These are phyloP conservation scores for Hypoxylon crocopeplum DNA, from an alignment of 495 filamentous ascomycete species.

Conservation along the genomic window DNA sequence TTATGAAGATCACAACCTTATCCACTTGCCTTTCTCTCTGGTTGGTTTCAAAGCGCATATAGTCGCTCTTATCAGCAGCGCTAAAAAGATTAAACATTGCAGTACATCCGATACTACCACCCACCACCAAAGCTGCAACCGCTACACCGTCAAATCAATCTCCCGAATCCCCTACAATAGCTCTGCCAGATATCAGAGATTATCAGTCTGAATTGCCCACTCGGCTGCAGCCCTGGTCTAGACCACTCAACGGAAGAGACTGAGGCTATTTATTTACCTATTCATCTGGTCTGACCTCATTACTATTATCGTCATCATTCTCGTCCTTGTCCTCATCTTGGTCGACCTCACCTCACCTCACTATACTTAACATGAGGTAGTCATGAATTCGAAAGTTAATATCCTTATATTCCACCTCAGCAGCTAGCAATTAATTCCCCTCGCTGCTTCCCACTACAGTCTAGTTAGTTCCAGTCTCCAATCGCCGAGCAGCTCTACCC, in stretches of 20 bases:
- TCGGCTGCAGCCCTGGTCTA: constrained; percentile 17
- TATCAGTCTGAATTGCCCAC: constrained; percentile 15
- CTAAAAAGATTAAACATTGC: no score
- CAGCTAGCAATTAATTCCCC: constrained; percentile 13
- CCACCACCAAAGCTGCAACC: constrained; percentile 7
- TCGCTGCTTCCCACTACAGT: constrained; percentile 7
- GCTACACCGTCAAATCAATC: constrained; percentile 15
- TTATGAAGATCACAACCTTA: no score
- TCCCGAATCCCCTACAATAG: constrained; percentile 3
- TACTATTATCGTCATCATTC: constrained; percentile 9
- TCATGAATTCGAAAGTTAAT: constrained; percentile 18
- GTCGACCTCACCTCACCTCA: background rate
- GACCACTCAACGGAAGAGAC: constrained; percentile 7
- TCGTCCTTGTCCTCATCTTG: constrained; percentile 10
- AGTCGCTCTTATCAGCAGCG: no score
- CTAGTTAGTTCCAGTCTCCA: constrained; percentile 16
- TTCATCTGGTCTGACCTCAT: constrained; percentile 18
- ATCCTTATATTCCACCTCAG: constrained; percentile 14
- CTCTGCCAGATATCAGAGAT: background rate
- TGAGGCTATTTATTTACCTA: constrained; percentile 28
- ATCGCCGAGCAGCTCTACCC: constrained; percentile 23
- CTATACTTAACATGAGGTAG: background rate
- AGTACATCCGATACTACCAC: constrained; percentile 1
- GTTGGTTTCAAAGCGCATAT: no score
- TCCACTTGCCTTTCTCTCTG: no score